Evolutionary conservation across 768 basidiomycete genomes (phyloP), one percentile per base, ranked within the genome.

Genomic region (Trametes cubensis): DNA sequence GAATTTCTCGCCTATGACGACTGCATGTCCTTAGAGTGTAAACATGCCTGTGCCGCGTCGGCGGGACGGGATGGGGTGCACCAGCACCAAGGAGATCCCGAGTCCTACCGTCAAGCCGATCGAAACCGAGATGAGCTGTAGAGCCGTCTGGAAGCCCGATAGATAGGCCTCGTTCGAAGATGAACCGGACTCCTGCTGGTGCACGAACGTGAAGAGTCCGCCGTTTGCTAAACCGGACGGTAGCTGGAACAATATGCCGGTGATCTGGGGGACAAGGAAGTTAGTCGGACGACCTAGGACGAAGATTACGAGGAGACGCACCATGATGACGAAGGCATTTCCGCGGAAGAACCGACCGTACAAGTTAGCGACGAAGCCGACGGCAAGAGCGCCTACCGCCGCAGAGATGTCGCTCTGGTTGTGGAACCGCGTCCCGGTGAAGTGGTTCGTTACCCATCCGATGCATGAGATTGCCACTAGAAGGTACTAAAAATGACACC

Each of bases 371-470:
- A 92, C 78, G 57, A 93, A 76, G 6, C 92, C 92, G 44, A 94
- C 91, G 0, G 88, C 85, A 68, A 95, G 91, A 1, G 89, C 88
- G 15, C 89, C 92, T 59, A 91, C 82, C 2, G 90, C 90, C 6
- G 90, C 87, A 28, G 83, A 86, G 70, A 94, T 87, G 71, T 95
- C 91, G 58, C 80, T 82, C 72, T 91, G 87, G 62, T 83, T 82
- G 38, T 77, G 76, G 71, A 92, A 91, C 70, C 80, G 81, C 28
- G 71, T 74, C 1, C 81, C 77, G 3, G 85, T 83, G 73, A 88
- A 90, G 70, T 90, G 85, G 72, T 93, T 95, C 44, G 84, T 86
- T 15, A 84, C 82, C 90, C 91, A 94, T 0, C 92, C 92, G 20
- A 84, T 75, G 59, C 80, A 86, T 2, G 90, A 77, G 57, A 91